Percentiles rank a stretch among this genome's conserved stretches.
Evolutionary conservation across 495 filamentous ascomycete genomes (phyloP).

Genomic region (Aspergillus sclerotioniger): DNA sequence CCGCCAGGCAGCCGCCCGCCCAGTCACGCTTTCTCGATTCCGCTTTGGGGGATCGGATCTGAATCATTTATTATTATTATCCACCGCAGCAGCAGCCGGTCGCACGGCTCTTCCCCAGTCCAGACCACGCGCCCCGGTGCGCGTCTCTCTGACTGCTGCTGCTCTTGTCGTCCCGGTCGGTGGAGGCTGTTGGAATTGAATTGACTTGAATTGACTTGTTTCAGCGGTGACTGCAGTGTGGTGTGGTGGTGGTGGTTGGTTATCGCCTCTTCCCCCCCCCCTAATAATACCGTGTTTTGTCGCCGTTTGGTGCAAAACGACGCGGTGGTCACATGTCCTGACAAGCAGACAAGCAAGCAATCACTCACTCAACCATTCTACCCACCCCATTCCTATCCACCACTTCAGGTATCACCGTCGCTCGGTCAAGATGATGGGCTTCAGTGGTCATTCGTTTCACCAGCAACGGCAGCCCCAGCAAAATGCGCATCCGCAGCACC

Average conservation of each 20-base stretch:
- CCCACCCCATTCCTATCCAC: neutral
- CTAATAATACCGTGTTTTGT: neutral
- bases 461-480: conserved; percentile 30
- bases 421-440: conserved; percentile 25
- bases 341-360: neutral
- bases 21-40: conserved; percentile 6
- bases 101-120: neutral
- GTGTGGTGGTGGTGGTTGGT: neutral
- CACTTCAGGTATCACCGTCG: neutral
- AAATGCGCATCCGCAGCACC: conserved; percentile 30
- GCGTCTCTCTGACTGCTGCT: neutral
- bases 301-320: neutral
- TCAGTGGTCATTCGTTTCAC: conserved; percentile 36
- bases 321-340: conserved; percentile 15
- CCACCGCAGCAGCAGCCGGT: neutral
- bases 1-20: neutral
- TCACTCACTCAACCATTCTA: neutral
- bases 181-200: too few species aligned
- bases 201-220: too few species aligned
- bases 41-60: neutral
- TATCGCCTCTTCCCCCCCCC: neutral
- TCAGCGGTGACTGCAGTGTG: neutral
- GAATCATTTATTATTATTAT: conserved; percentile 4
- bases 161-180: too few species aligned
- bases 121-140: neutral